Conservation (phyloP, 805 yeast species). For the Suhomyces kilbournensis region DNA sequence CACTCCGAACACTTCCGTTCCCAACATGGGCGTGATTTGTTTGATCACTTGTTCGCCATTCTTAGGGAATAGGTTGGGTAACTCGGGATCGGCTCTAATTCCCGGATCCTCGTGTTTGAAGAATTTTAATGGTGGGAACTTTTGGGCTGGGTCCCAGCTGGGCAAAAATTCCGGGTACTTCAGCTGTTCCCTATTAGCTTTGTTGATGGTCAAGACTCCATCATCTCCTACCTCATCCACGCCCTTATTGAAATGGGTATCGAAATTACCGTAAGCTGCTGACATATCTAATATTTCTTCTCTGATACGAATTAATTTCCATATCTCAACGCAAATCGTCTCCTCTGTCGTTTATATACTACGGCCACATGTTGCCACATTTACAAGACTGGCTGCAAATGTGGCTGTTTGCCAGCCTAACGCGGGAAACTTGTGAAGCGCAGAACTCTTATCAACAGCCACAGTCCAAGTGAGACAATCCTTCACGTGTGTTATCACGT, state of each 20-base stretch:
- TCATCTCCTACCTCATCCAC: conserved; percentile 38
- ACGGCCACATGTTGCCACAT: not conserved
- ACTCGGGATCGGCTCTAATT: conserved; percentile 18
- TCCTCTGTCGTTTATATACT: not conserved
- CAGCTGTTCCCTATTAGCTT: conserved; percentile 19
- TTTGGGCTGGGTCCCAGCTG: conserved; percentile 33
- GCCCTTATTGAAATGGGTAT: conserved; percentile 49
- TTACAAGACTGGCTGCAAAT: not conserved
- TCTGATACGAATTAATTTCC: not conserved
- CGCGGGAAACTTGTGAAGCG: not conserved
- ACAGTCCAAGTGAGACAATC: not conserved
- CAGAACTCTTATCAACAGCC: not conserved
- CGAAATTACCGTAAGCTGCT: conserved; percentile 28
- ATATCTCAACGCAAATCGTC: not conserved
- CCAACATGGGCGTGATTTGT: conserved; percentile 31
- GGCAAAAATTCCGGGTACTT: conserved; percentile 30
- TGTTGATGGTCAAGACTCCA: conserved; percentile 28
- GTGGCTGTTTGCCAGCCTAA: not conserved
- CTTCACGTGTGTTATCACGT: not conserved
- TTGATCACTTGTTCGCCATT: conserved; percentile 13
- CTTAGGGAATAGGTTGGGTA: conserved; percentile 19
- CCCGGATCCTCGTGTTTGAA: conserved; percentile 30
- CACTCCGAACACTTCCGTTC: conserved; percentile 27
- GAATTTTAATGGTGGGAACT: conserved; percentile 25
- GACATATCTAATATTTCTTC: not conserved